Percentiles rank a stretch among this genome's conserved stretches.
These are phyloP conservation scores for Trypanosoma cruzi DNA, from an alignment of 208 protist species.

Conservation along the genomic window DNA sequence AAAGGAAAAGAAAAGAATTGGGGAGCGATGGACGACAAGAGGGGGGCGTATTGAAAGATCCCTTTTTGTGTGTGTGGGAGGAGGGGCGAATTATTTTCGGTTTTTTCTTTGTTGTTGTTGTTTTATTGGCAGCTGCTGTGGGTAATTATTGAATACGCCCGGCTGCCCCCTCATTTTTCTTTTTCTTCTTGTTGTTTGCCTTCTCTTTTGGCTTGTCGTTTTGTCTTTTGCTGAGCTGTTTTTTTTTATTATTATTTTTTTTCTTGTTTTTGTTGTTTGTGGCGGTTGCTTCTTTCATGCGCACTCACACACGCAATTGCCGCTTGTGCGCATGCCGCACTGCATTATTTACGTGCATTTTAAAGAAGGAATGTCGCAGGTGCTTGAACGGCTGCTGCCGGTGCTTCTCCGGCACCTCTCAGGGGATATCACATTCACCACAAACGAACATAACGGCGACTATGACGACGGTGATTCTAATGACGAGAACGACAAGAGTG, in stretches of 20 bases:
- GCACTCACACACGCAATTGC: too few relatives aligned
- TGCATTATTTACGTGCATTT: too few relatives aligned
- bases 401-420: constrained; percentile 45
- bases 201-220: too few relatives aligned
- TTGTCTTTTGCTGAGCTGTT: too few relatives aligned
- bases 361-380: constrained; percentile 20
- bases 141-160: too few relatives aligned
- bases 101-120: constrained; percentile 6
- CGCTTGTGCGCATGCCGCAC: neutral
- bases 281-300: neutral
- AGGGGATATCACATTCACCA: neutral
- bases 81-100: neutral
- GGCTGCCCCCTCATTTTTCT: too few relatives aligned
- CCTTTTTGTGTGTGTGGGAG: constrained; percentile 3
- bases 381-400: constrained; percentile 50
- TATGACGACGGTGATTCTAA: neutral
- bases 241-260: neutral
- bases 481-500: neutral
- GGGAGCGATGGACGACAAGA: neutral
- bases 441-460: neutral
- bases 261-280: constrained; percentile 1
- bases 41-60: neutral
- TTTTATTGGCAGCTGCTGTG: neutral
- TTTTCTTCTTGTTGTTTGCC: too few relatives aligned
- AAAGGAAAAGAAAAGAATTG: neutral